Base-by-base conservation (phyloP, 306 rosid species). In the Corylus avellana region DNA sequence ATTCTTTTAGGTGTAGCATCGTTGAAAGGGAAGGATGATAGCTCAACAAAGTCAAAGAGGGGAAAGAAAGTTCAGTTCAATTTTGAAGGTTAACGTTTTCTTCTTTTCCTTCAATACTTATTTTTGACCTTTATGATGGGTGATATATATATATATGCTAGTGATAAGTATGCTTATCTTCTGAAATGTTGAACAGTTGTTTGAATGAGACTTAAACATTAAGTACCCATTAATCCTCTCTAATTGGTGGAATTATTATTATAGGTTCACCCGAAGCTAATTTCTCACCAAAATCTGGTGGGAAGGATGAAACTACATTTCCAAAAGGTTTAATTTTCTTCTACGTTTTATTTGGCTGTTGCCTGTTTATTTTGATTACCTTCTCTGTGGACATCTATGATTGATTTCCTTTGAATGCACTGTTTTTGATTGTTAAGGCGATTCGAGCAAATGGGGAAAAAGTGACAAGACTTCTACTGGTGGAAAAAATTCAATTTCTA, bases 21-120 rank as follows among this genome's bases (percentile, higher is more conserved):
- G 70, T 46, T 83, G 12, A 90, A 89, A 83, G 97, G 97, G 74
- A 95, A 86, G 84, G 97, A 90, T 75, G 97, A 91, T 75, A 88
- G 90, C 87, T 79, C 94, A 44, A 18, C 89, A 64, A 92, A 90
- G 83, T 79, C 90, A 35, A 81, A 84, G 73, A 91, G 78, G 84
- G 91, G 88, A 70, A 92, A 88, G 86, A 93, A 69, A 84, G 98
- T 90, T 81, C 95, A 95, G 78, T 95, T 95, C 78, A 77, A 88
- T 42, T 46, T 69, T 62, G 86, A 85, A 87, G 94, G 97, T 94
- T 79, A 79, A 84, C 74, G 78, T 61, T 20, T 39, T 20, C 25
- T 32, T 44, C 12, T 18, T 48, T 54, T 48, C 54, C 67, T 75
- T 58, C 72, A 55, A 17, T n/a, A 42, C 63, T 66, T 67, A 51